A percentile compares a stretch with the other conserved stretches of the same genome.
These are phyloP conservation scores for Candida mesenterica DNA, from an alignment of 1,139 yeast species.

Conservation along the genomic window DNA sequence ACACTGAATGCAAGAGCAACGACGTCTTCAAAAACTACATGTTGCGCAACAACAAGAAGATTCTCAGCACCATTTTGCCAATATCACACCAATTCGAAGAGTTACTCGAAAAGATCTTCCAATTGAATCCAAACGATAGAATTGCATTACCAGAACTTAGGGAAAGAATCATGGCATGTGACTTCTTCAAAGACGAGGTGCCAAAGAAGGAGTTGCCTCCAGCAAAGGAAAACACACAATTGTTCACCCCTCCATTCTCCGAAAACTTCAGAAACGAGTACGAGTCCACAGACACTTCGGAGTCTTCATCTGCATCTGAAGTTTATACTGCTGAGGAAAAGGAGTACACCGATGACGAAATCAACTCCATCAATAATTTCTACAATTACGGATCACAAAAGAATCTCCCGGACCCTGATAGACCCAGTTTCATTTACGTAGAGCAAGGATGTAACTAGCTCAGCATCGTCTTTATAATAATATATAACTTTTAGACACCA, in stretches of 20 bases:
- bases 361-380: too few species aligned
- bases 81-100: conserved; percentile 59
- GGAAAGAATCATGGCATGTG: conserved; percentile 38
- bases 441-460: too few species aligned
- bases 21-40: conserved; percentile 51
- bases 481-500: too few species aligned
- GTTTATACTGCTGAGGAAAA: background rate
- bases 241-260: conserved; percentile 2
- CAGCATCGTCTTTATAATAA: too few species aligned
- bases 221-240: background rate
- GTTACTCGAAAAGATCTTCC: conserved; percentile 55
- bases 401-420: too few species aligned
- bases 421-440: too few species aligned
- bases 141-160: conserved; percentile 50
- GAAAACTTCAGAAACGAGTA: background rate
- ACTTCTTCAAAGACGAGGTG: conserved; percentile 32
- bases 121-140: conserved; percentile 63
- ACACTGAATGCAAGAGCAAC: conserved; percentile 43
- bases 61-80: conserved; percentile 54
- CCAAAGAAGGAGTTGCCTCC: background rate
- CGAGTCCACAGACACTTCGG: background rate
- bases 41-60: conserved; percentile 24
- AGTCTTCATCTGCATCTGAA: background rate
- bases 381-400: too few species aligned
- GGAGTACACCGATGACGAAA: background rate